Base-by-base conservation (phyloP, 1,139 yeast species). In the Debaryomyces udenii region DNA sequence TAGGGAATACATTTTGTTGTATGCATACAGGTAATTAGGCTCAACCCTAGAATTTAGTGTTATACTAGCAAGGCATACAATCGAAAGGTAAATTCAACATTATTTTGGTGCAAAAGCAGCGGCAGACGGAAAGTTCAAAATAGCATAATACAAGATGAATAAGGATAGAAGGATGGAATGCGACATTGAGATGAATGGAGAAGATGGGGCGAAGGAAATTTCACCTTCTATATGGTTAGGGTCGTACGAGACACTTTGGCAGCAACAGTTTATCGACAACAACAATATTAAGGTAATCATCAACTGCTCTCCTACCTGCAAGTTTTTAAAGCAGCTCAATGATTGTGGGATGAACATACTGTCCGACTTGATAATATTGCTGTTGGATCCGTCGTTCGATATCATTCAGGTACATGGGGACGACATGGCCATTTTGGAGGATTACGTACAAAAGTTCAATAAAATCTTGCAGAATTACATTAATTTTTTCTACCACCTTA, bases 401-500 rank as follows among this genome's bases (percentile, higher is more conserved):
- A 40, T 44, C 9, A 51, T 48, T 18, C 42, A 44, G 38, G 56
- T 49, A 37, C 46, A 51, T 24, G 54, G 51, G 26, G 57, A 52
- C 32, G 62, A 56, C 39, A 52, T 52, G 38, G 41, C 23, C 6
- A 46, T 59, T 23, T 53, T 61, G 28, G 43, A 50, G 32, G 62
- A 62, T 37, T 68, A 68, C 46, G 49, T 54, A 27, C 31, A 40
- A 16, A 55, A 58, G 36, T 71, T 62, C 50, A 68, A 66, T 47
- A 60, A 62, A 32, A 59, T 70, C 10, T 54, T 73, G 42, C 74
- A 69, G 42, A 70, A 71, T 51, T 72, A 68, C 51, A 48, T 73
- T 44, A 59, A 57, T 40, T 66, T 59, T 42, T 72, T 72, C 47
- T 68, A 70, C 51, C 52, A 52, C 39, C 60, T 59, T 46, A 71